Evolutionary conservation across 768 basidiomycete species (phyloP).

Genomic region (Lentinula boryana): DNA sequence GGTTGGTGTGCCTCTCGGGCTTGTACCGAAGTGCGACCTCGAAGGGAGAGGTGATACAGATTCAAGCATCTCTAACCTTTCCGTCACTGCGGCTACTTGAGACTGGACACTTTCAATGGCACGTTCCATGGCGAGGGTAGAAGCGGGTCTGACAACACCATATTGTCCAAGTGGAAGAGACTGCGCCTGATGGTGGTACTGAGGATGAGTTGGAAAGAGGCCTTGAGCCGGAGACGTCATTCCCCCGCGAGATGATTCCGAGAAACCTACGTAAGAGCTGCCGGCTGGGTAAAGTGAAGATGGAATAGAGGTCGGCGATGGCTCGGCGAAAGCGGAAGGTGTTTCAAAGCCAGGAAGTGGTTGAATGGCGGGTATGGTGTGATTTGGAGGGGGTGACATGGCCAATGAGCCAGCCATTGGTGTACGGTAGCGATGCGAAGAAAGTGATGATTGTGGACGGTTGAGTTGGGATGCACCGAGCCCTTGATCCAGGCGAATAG

Average conservation of each 20-base stretch:
- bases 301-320: slow-evolving; percentile 31
- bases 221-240: slow-evolving; percentile 27
- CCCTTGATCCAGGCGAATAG: slow-evolving; percentile 19
- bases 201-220: slow-evolving; percentile 27
- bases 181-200: slow-evolving; percentile 28
- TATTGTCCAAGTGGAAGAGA: slow-evolving; percentile 26
- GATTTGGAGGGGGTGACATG: slow-evolving; percentile 39
- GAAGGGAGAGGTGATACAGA: slow-evolving; percentile 33
- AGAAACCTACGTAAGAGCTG: slow-evolving; percentile 31
- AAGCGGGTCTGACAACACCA: slow-evolving; percentile 36
- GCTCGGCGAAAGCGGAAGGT: slow-evolving; percentile 63
- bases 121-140: slow-evolving; percentile 56
- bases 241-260: slow-evolving; percentile 32
- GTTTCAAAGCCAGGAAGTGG: slow-evolving; percentile 68
- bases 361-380: slow-evolving; percentile 54
- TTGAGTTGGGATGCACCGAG: slow-evolving; percentile 30
- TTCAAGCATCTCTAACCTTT: slow-evolving; percentile 73
- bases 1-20: slow-evolving; percentile 33
- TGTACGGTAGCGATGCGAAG: slow-evolving; percentile 74
- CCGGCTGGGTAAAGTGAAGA: slow-evolving; percentile 28
- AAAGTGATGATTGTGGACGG: slow-evolving; percentile 73
- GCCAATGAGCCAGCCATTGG: slow-evolving; percentile 60
- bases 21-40: slow-evolving; percentile 32
- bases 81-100: slow-evolving; percentile 74
- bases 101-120: slow-evolving; percentile 78